Percentiles rank a stretch among this genome's conserved stretches.
phyloP scores from a whole-genome alignment of 257 asterid species.

The Ballota nigra region DNA sequence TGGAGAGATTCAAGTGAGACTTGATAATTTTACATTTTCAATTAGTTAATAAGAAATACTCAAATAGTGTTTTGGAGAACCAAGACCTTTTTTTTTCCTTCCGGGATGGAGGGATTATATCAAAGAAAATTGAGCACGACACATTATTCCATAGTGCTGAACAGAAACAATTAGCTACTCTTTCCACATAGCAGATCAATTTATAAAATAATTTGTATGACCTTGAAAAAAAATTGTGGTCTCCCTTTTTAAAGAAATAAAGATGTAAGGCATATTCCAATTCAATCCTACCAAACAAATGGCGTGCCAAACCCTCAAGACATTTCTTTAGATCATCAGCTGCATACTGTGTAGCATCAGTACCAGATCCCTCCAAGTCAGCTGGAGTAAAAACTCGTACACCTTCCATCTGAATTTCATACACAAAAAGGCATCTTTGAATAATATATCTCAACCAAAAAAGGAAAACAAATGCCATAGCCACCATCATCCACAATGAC shows the following conservation, averaged over 20 bases:
- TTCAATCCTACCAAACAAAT: slow-evolving; percentile 65
- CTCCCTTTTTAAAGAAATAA: background rate
- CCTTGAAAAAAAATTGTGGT: background rate
- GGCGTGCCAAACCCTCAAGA: slow-evolving; percentile 91
- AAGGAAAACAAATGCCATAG: slow-evolving; percentile 27
- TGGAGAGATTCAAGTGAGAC: background rate
- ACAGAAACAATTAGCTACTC: slow-evolving; percentile 1
- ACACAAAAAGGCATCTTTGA: slow-evolving; percentile 11
- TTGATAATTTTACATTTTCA: background rate
- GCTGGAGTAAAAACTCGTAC: slow-evolving; percentile 75
- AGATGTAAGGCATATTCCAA: slow-evolving; percentile 5
- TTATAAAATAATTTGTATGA: background rate
- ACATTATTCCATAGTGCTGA: background rate
- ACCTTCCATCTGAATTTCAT: slow-evolving; percentile 81
- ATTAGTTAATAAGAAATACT: background rate
- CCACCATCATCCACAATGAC: slow-evolving; percentile 7
- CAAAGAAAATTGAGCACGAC: background rate
- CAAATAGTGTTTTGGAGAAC: background rate
- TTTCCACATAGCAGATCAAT: background rate
- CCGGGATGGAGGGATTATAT: background rate
- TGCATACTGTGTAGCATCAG: slow-evolving; percentile 69
- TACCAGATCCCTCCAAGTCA: slow-evolving; percentile 66
- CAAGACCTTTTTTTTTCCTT: background rate
- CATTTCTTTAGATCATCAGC: slow-evolving; percentile 90
- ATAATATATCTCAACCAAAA: slow-evolving; percentile 15